Percentiles rank a stretch among this genome's conserved stretches.
Conservation (phyloP, 2,329 filamentous ascomycete genomes). For the Rachicladosporium sp. region DNA sequence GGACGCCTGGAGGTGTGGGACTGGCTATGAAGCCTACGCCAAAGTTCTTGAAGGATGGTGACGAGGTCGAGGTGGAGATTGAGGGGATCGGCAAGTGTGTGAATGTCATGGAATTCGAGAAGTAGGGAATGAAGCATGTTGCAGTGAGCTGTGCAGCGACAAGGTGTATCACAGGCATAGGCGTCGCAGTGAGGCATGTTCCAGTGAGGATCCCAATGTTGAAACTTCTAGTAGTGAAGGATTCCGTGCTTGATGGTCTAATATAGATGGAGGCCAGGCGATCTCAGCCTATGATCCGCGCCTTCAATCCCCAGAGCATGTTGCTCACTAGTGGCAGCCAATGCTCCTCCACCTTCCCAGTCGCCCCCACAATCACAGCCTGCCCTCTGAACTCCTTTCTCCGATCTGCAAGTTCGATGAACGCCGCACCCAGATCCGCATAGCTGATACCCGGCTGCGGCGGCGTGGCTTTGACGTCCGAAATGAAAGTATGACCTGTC, state of each 20-base stretch:
- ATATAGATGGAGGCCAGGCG: no score
- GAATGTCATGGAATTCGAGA: constrained; percentile 23
- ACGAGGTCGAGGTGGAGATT: constrained; percentile 24
- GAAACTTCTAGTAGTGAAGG: no score
- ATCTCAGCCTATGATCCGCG: constrained; percentile 8
- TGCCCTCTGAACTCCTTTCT: constrained; percentile 9
- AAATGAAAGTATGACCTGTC: constrained; percentile 10
- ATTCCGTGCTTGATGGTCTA: no score
- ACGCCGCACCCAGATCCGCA: constrained; percentile 13
- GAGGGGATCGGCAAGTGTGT: constrained; percentile 22
- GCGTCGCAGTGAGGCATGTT: no score
- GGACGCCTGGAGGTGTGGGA: constrained; percentile 31
- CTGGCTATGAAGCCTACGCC: constrained; percentile 19
- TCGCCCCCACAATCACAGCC: constrained; percentile 10
- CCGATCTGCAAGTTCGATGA: constrained; percentile 12
- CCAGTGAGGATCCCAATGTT: no score
- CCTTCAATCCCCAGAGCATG: constrained; percentile 6
- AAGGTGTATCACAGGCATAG: no score
- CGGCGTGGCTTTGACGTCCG: constrained; percentile 1
- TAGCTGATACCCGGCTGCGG: constrained; percentile 8
- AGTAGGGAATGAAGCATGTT: neutral
- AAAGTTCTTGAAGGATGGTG: constrained; percentile 21
- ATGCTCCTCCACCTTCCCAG: constrained; percentile 10
- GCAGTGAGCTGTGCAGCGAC: no score
- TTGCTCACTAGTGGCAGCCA: constrained; percentile 9